Base-by-base conservation (phyloP, 2,329 filamentous ascomycete genomes). In the Proliferodiscus dingleyae region DNA sequence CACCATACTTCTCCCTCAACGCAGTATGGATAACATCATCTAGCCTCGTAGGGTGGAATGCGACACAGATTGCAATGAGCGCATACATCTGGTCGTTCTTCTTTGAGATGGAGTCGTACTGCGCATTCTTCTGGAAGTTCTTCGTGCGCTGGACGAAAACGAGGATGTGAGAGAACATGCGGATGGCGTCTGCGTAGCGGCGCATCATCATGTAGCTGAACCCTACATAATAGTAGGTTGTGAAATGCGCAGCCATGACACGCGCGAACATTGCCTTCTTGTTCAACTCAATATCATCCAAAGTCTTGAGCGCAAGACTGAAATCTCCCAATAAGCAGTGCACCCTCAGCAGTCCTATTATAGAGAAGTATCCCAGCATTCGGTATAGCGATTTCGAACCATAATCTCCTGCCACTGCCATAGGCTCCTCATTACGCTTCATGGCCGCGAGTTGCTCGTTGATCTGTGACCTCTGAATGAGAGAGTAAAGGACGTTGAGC, bases 121-220 rank as follows among this genome's bases (percentile, higher is more conserved):
- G 87, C 22, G 87, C 86, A 68, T 90, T 95, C 83, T 97, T 98
- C 74, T 98, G 93, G 83, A 97, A 97, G 79, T 97, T 97, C 87
- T 98, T 98, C 66, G 93, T 98, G 63, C 93, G 80, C 59, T 89
- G 95, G 58, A 98, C 90, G 73, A 97, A 98, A 72, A 98, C 86
- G 61, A 98, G 83, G 70, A 98, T 98, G 80, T 98, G 93, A 78
- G 88, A 95, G 83, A 98, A 98, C 85, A 96, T 95, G 78, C 91
- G 89, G 74, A 98, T 96, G 69, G 93, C 93, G 71, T 98, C 93
- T 71, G 89, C 88, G 68, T 98, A 98, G 67, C 93, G 88, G 74
- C 93, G 89, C 88, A 97, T 95, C 93, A 98, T 98, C 91, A 98
- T 97, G 85, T 98, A 98, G 59, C 89, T 95, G 82, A 98, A 98